Evolutionary conservation across 768 basidiomycete species (phyloP), one percentile per base, ranked within the genome.

Genomic region (Kwoniella newhampshirensis): DNA sequence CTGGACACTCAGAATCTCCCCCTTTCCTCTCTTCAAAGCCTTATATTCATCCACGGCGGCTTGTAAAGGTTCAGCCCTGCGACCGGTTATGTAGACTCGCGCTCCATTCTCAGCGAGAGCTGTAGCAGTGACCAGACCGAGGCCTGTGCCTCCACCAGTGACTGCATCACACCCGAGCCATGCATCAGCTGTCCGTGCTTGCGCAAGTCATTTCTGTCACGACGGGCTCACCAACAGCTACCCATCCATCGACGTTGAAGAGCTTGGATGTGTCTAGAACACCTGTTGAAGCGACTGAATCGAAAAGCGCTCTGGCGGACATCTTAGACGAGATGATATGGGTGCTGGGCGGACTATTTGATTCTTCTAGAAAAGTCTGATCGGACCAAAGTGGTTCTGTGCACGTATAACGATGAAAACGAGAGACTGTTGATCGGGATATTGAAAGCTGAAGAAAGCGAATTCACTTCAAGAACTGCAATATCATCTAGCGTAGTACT

Each of bases 31-130:
- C 6, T 28, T 47, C 8, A 51, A 47, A 15, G 35, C 70, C 13
- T 44, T 50, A 51, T 63, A 60, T n/a, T 55, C 58, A 25, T 52
- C 30, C 4, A 64, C 71, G 13, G 73, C 67, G 13, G 49, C 63
- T 32, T 71, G 20, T 3, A 77, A 49, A 2, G 62, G 62, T n/a
- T 75, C 71, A 35, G 40, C 26, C 21, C 75, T 42, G 37, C 75
- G 60, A 8, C 74, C 74, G 17, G 67, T 66, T 54, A 77, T 77
- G 57, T 75, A 77, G 11, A 77, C 75, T 48, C 62, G 73, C 35
- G 68, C 65, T 6, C 74, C 74, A 40, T 75, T 74, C 26, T 60
- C 61, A 2, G 73, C 72, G n/a, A 75, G 60, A 0, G 70, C 65
- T 3, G 63, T 60, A 8, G 70, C 66, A 11, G 69, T 71, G 27